Base-by-base conservation (phyloP, 345 rosid species). In the Sonneratia caseolaris region DNA sequence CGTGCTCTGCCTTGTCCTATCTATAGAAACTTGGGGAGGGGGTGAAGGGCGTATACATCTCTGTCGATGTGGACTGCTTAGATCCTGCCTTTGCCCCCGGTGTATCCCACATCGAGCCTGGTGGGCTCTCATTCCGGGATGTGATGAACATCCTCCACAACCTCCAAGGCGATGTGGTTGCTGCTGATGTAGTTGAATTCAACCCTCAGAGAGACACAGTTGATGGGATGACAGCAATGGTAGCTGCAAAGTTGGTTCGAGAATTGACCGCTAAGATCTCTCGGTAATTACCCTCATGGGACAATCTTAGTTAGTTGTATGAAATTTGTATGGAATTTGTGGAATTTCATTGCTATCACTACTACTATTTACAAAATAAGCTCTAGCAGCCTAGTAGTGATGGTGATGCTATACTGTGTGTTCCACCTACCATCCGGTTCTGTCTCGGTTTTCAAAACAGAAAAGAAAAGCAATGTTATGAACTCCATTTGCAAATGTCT, bases 31-130 rank as follows among this genome's bases (percentile, higher is more conserved):
- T 95, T 36, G 99, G 99, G 53, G 97, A 90, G 80, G 97, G 99
- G 64, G 97, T 86, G 76, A 92, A 89, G 74, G 99, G 99, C 3
- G 98, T 95, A 27, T 92, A 95, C 74, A 81, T 95, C 66, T 95
- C 98, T 0, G 68, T 95, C 9, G 98, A 95, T 40, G 93, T 95
- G 77, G 97, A 95, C 83, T 86, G 97, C 80, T 97, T 95, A 2
- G 99, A 95, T 79, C 99, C 99, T 3, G 98, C 98, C 27, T 95
- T 95, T 72, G 98, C 99, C 53, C 99, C 98, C 0, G 99, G 99
- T 15, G 99, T 95, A 74, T 95, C 99, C 9, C 97, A 95, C 79
- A 90, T 95, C 3, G 99, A 95, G 80, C 97, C 99, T 5, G 99
- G 99, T 36, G 99, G 98, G 65, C 98, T 95, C 70, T 85, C 96